phyloP scores from a whole-genome alignment of 2,329 filamentous ascomycete genomes.

The Trichoderma sp. region DNA sequence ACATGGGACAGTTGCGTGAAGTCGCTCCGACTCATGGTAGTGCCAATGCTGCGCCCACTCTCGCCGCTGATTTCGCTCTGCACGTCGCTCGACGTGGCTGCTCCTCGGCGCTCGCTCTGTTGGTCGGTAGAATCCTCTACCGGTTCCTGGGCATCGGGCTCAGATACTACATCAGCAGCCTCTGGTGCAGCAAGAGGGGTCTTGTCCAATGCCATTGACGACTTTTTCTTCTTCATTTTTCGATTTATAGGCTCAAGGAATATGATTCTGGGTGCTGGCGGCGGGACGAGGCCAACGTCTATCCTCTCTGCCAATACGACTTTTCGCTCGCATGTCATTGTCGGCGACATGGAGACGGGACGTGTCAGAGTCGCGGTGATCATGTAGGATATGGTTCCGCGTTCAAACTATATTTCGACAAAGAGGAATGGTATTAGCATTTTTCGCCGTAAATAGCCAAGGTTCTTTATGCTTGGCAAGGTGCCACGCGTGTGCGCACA shows the following conservation, averaged over 20 bases:
- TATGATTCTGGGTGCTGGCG: slow-evolving; percentile 78
- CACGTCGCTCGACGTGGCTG: slow-evolving; percentile 53
- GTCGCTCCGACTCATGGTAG: slow-evolving; percentile 57
- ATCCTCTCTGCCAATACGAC: slow-evolving; percentile 79
- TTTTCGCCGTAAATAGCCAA: neutral
- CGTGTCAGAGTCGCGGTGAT: slow-evolving; percentile 87
- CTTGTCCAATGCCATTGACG: slow-evolving; percentile 46
- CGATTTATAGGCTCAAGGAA: slow-evolving; percentile 85
- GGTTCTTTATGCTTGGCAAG: neutral
- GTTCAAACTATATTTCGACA: slow-evolving; percentile 72
- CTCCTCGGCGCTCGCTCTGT: slow-evolving; percentile 37
- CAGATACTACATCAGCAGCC: slow-evolving; percentile 39
- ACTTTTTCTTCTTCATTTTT: slow-evolving; percentile 63
- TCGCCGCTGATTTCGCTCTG: slow-evolving; percentile 72
- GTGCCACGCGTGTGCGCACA: neutral
- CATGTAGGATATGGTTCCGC: slow-evolving; percentile 89
- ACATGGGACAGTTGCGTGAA: slow-evolving; percentile 41
- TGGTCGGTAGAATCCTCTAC: slow-evolving; percentile 29
- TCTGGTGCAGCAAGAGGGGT: slow-evolving; percentile 48
- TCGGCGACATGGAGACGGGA: slow-evolving; percentile 82
- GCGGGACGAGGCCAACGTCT: slow-evolving; percentile 74
- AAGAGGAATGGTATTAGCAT: slow-evolving; percentile 23
- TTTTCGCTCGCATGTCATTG: slow-evolving; percentile 76
- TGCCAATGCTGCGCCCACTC: slow-evolving; percentile 68
- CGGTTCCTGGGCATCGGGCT: slow-evolving; percentile 44